Percentiles rank a stretch among this genome's conserved stretches.
Evolutionary conservation across 208 protist genomes (phyloP).

Genomic region (Trypanosoma conorhini): DNA sequence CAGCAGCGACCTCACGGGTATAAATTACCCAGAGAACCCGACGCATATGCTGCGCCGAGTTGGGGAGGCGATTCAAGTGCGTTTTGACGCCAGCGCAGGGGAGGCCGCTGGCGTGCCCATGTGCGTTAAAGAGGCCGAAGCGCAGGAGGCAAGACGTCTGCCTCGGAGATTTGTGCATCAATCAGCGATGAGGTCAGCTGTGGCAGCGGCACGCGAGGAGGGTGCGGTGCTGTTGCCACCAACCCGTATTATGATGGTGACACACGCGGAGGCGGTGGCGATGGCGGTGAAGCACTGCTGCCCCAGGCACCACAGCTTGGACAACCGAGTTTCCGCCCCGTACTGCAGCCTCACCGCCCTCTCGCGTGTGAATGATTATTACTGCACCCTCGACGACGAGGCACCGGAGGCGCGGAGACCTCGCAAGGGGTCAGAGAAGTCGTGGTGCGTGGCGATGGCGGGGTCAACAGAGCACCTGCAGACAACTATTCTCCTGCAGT

Average conservation of each 20-base stretch:
- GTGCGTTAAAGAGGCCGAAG: conserved; percentile 36
- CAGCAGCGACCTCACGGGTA: neutral
- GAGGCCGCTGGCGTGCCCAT: conserved; percentile 37
- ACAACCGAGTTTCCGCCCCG: conserved; percentile 63
- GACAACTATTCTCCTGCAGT: conserved; percentile 71
- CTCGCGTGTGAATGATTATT: conserved; percentile 69
- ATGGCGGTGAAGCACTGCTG: conserved; percentile 68
- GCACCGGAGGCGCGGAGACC: neutral
- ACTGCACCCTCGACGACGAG: neutral
- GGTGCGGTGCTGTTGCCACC: conserved; percentile 56
- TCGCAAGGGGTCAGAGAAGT: conserved; percentile 6
- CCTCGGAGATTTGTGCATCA: conserved; percentile 14
- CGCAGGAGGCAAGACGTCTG: conserved; percentile 33
- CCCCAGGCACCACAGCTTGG: conserved; percentile 47
- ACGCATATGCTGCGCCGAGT: conserved; percentile 40
- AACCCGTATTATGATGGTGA: conserved; percentile 71
- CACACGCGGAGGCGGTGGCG: conserved; percentile 75
- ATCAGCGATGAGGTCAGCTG: neutral
- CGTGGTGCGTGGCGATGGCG: conserved; percentile 51
- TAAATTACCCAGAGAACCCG: conserved; percentile 16
- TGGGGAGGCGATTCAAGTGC: conserved; percentile 44
- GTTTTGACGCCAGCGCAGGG: conserved; percentile 35
- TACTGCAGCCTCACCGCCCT: conserved; percentile 80
- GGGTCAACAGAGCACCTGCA: conserved; percentile 59
- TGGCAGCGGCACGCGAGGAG: neutral